Evolutionary conservation across 805 yeast genomes (phyloP).

Genomic region (Cephaloascus fragrans): DNA sequence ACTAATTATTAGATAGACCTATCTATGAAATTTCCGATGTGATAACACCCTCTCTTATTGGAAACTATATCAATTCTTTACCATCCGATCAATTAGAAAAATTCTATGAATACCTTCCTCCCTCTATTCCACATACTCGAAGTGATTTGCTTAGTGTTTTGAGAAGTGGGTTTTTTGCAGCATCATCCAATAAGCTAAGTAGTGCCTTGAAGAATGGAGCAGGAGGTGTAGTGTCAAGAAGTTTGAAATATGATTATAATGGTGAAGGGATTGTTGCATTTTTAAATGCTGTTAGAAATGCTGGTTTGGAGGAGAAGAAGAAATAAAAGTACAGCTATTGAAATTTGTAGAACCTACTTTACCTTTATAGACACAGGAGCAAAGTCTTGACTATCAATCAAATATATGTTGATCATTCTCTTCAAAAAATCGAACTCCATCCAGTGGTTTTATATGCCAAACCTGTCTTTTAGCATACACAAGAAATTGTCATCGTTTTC

Average conservation of each 20-base stretch:
- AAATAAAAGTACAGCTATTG: too few species aligned
- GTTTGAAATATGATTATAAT: slow-evolving; percentile 35
- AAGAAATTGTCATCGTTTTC: slow-evolving; percentile 15
- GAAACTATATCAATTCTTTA: slow-evolving; percentile 18
- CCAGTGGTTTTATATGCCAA: too few species aligned
- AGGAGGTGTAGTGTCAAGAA: slow-evolving; percentile 37
- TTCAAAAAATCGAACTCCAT: too few species aligned
- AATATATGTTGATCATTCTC: too few species aligned
- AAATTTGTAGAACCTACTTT: too few species aligned
- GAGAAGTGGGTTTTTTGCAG: slow-evolving; percentile 38
- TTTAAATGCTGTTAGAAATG: slow-evolving; percentile 28
- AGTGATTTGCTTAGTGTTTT: slow-evolving; percentile 31
- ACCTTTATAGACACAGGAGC: too few species aligned
- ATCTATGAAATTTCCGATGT: slow-evolving; percentile 22
- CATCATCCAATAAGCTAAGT: slow-evolving; percentile 29
- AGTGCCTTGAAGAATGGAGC: slow-evolving; percentile 35
- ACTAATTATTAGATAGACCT: slow-evolving; percentile 10
- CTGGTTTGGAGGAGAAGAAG: slow-evolving; percentile 10
- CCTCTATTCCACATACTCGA: slow-evolving; percentile 22
- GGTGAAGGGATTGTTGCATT: slow-evolving; percentile 51
- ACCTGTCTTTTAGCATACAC: too few species aligned
- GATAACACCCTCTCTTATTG: slow-evolving; percentile 19
- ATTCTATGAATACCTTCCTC: slow-evolving; percentile 32
- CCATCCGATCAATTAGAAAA: slow-evolving; percentile 22
- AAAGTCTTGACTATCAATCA: too few species aligned